phyloP scores from a whole-genome alignment of 2,329 filamentous ascomycete species.

The Hypoxylon sp. region DNA sequence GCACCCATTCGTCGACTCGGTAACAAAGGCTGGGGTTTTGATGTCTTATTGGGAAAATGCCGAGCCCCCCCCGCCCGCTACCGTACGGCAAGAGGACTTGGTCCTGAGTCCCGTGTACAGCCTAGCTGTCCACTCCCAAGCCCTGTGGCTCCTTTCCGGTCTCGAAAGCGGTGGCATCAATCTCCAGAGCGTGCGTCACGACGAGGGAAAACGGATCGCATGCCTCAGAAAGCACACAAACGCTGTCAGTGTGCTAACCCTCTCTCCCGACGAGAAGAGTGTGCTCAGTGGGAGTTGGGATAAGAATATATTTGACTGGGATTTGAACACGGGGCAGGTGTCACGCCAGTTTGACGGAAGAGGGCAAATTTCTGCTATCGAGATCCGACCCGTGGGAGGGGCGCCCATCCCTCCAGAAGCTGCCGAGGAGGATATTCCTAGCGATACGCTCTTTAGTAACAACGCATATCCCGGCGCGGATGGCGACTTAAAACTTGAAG shows the following conservation, averaged over 20 bases:
- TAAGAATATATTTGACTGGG: conserved; percentile 94
- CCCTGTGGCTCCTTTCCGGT: conserved; percentile 91
- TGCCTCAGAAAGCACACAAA: conserved; percentile 88
- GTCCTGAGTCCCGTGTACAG: conserved; percentile 93
- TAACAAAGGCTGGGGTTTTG: conserved; percentile 93
- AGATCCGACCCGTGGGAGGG: conserved; percentile 83
- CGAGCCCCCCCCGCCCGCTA: conserved; percentile 71
- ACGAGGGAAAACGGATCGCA: conserved; percentile 91
- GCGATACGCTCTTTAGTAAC: conserved; percentile 83
- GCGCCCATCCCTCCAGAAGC: conserved; percentile 82
- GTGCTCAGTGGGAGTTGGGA: conserved; percentile 97
- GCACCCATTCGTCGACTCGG: conserved; percentile 97
- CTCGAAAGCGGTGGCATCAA: conserved; percentile 94
- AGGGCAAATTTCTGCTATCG: conserved; percentile 89
- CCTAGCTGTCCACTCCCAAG: conserved; percentile 89
- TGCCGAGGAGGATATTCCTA: conserved; percentile 68
- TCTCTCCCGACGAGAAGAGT: conserved; percentile 87
- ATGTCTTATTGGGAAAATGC: conserved; percentile 99
- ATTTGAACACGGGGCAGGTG: conserved; percentile 86
- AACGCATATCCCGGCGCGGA: conserved; percentile 74
- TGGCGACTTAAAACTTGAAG: conserved; percentile 61
- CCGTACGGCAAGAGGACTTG: conserved; percentile 67
- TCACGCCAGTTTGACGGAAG: conserved; percentile 83
- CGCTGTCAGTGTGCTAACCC: conserved; percentile 87
- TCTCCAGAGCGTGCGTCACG: conserved; percentile 91